Evolutionary conservation across 75 land plant genomes (phyloP).

Genomic region (Gnetum montanum): DNA sequence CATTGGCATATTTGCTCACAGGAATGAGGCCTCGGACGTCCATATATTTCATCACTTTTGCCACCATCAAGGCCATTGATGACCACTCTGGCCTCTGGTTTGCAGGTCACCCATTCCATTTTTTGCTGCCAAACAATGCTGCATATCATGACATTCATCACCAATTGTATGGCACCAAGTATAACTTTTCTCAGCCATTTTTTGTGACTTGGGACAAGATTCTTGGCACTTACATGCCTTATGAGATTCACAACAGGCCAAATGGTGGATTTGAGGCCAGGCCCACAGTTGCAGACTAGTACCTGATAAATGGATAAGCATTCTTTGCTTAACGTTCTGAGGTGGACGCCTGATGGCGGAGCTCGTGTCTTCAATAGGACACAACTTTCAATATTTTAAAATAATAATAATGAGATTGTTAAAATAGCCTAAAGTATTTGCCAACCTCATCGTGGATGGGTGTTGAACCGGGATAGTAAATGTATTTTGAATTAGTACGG

Average conservation of each 20-base stretch:
- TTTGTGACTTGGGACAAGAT: slow-evolving; percentile 75
- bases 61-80: slow-evolving; percentile 35
- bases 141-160: slow-evolving; percentile 92
- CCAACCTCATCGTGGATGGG: no score
- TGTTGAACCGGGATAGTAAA: no score
- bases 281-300: no score
- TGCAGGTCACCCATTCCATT: slow-evolving; percentile 35
- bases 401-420: no score
- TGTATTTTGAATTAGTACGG: no score
- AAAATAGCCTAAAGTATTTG: no score
- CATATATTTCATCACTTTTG: slow-evolving; percentile 33
- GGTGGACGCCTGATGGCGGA: no score
- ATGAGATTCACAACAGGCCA: slow-evolving; percentile 34
- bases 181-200: slow-evolving; percentile 85
- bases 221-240: slow-evolving; percentile 82
- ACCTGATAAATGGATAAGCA: no score
- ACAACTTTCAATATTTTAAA: no score
- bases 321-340: no score
- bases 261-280: slow-evolving; percentile 61
- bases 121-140: slow-evolving; percentile 32
- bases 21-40: slow-evolving; percentile 44
- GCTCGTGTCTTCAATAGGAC: no score
- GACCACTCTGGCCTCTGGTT: slow-evolving; percentile 38
- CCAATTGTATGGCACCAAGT: slow-evolving; percentile 73
- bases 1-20: slow-evolving; percentile 22